Conservation (phyloP, 2,329 filamentous ascomycete species). For the Xylariaceae sp. region DNA sequence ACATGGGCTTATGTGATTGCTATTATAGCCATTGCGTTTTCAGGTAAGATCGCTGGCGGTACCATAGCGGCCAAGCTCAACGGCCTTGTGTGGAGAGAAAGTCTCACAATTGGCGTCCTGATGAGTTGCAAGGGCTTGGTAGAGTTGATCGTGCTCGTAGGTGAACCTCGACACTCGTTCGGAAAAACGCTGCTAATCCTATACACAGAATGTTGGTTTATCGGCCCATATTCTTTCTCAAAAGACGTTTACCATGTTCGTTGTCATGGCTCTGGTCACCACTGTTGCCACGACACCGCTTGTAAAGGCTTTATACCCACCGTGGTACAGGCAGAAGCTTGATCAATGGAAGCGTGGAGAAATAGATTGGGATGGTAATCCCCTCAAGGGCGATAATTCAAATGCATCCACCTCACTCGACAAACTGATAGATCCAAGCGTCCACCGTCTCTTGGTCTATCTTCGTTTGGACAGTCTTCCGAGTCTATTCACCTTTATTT, state of each 20-base stretch:
- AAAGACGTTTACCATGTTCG: conserved; percentile 74
- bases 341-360: conserved; percentile 56
- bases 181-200: conserved; percentile 9
- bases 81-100: conserved; percentile 85
- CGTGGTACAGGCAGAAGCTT: conserved; percentile 70
- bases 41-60: conserved; percentile 80
- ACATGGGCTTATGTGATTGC: conserved; percentile 89
- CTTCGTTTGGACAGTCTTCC: conserved; percentile 82
- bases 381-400: conserved; percentile 38
- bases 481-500: conserved; percentile 76
- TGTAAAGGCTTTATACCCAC: conserved; percentile 64
- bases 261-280: conserved; percentile 76
- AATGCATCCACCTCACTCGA: conserved; percentile 31
- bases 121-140: conserved; percentile 98
- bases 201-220: conserved; percentile 60
- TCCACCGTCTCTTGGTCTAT: conserved; percentile 71
- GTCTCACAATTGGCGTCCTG: conserved; percentile 77
- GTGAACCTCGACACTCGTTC: conserved; percentile 27
- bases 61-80: conserved; percentile 71
- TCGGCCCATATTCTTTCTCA: conserved; percentile 68
- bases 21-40: conserved; percentile 76
- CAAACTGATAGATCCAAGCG: conserved; percentile 34
- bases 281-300: conserved; percentile 71
- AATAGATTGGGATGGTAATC: conserved; percentile 80
- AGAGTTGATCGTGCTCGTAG: conserved; percentile 86